Evolutionary conservation across 768 basidiomycete genomes (phyloP), one percentile per base, ranked within the genome.

Genomic region (Tephrocybe sp.): DNA sequence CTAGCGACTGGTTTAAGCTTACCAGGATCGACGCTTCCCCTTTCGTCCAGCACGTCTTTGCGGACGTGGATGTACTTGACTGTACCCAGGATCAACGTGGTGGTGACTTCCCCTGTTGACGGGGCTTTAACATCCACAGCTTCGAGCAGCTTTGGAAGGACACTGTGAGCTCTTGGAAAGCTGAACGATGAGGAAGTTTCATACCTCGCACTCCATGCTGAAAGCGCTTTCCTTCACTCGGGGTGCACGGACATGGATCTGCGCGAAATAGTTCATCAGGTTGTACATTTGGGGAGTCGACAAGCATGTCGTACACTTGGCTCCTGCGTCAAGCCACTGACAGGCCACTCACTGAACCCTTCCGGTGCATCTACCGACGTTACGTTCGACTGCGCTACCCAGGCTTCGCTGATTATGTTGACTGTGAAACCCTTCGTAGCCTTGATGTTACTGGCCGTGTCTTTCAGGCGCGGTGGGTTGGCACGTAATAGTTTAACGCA

Each of bases 321-420:
- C 52, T 72, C 78, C 60, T 70, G 74, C 4, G 82, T 84, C 50
- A 85, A 61, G 11, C 85, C 86, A 39, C 80, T 81, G 35, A 86
- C 60, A 5, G 66, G 67, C 86, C 86, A 87, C 64, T 84, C 82
- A 47, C 76, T 74, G 22, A 78, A 65, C 15, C 75, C 67, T 6
- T 64, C 64, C 7, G 82, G 84, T 3, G 80, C 71, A 49, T 85
- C 75, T n/a, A 82, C 69, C 1, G 75, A 70, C 39, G 70, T 64
- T 19, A 64, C 62, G 53, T 85, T 86, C 4, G 84, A 82, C 8
- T 80, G 76, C 49, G 78, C 76, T 30, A 80, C 60, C 68, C 81
- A 86, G 0, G 86, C 74, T 63, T 89, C 84, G 55, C 85, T 87
- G 63, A 92, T 86, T 39, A 87, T 82, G 54, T 85, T 87, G 34